phyloP scores from a whole-genome alignment of 768 basidiomycete genomes.

The Rhizopogon vesiculosus region DNA sequence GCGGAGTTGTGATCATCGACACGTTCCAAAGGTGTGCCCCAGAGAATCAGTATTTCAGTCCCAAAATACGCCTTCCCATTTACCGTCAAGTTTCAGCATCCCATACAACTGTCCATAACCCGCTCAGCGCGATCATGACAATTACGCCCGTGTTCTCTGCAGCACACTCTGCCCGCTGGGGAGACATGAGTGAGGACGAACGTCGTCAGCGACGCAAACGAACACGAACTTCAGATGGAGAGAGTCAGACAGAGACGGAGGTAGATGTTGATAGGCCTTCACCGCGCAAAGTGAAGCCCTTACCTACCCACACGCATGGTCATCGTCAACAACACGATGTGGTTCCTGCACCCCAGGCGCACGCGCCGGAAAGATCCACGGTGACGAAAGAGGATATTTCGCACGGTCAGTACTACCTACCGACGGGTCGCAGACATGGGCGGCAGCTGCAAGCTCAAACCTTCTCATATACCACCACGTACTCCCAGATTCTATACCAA shows the following conservation, averaged over 20 bases:
- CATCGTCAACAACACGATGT: background rate
- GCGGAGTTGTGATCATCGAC: background rate
- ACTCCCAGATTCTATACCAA: conserved; percentile 16
- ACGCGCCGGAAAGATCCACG: background rate
- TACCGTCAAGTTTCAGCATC: background rate
- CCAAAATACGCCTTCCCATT: background rate
- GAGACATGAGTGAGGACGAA: conserved; percentile 7
- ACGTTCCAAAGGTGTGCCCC: background rate
- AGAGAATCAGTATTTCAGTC: background rate
- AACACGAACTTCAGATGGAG: conserved; percentile 1
- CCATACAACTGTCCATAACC: no score
- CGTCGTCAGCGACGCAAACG: background rate
- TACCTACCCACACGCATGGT: background rate
- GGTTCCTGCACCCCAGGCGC: background rate
- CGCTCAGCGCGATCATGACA: conserved; percentile 2
- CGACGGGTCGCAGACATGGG: background rate
- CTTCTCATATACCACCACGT: background rate
- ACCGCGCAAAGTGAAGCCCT: background rate
- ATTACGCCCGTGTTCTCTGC: conserved; percentile 28
- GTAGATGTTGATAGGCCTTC: background rate
- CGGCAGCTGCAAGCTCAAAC: background rate
- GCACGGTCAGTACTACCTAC: conserved; percentile 3
- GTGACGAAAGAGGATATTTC: background rate
- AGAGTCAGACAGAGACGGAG: background rate
- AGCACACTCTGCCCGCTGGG: conserved; percentile 25